Base-by-base conservation (phyloP, 1,284 basidiomycete species). In the Polyporus tsugae region DNA sequence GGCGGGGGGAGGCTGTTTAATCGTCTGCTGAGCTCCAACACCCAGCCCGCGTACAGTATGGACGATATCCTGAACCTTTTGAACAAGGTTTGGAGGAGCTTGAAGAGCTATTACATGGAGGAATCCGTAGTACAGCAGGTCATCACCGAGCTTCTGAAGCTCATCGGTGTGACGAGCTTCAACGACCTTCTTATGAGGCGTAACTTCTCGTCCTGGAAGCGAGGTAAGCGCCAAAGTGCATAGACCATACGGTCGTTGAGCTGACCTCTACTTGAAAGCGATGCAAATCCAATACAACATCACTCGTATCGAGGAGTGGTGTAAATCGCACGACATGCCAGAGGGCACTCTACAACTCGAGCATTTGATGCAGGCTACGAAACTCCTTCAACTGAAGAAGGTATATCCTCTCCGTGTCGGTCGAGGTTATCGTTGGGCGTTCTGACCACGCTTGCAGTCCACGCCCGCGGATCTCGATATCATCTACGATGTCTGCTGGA, bases 251-350 rank as follows among this genome's bases (percentile, higher is more conserved):
- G 22, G 17, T 15, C 6, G 25, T 72, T 49, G 70, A 60, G 39
- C 41, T 62, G 29, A 35, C 10, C 15, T 3, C 38, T 15, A 6
- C n/a, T 38, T 6, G 65, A 42, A 73, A 97, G 96, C 96, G 6
- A 98, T 99, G 97, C 97, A 98, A 87, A 98, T 98, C 69, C 97
- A 99, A 78, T 98, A 99, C 82, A 98, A 98, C 79, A 97, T 98
- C 78, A 98, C 96, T 55, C 91, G 98, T 53, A 96, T 99, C 77
- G 98, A 99, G 79, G 95, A 97, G 82, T 95, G 96, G 95, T 96
- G 95, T 85, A 97, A 97, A 82, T 95, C 95, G 22, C 95, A 97
- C 77, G 97, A 98, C 80, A 98, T 99, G 96, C 98, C 98, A 0
- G 98, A 99, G 79, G 98, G 98, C 25, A 96, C 96, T 15, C 86